Base-by-base conservation (phyloP, 1,139 yeast species). In the Candida smagusa region DNA sequence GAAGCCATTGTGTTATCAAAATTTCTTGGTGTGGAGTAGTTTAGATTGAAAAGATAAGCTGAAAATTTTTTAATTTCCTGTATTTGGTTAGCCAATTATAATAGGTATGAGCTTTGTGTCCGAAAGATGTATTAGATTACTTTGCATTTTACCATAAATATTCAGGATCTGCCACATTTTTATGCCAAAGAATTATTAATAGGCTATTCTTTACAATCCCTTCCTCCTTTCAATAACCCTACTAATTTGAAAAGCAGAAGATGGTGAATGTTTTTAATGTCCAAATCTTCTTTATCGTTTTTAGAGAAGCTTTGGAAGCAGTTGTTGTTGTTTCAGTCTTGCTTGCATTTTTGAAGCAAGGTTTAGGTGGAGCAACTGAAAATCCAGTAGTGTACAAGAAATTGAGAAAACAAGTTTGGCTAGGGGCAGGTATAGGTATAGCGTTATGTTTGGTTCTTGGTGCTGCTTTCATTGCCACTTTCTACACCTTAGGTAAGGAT, bases 251-350 rank as follows among this genome's bases (percentile, higher is more conserved):
- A 30, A 16, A 16, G 9, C 13, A 11, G 21, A 38, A 28, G 35
- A 62, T 65, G 70, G 67, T 56, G 36, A 42, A 43, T 31, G 77
- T 76, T 35, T 77, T 77, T 53, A 77, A 74, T 59, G 79, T 74
- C 27, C 76, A 74, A 50, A 66, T 77, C 47, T 90, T 89, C 67
- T 89, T 90, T 67, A 84, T 90, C 52, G 88, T 88, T 42, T 77
- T 90, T 53, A 79, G 97, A 65, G 97, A 90, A 65, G 72, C 95
- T 2, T 71, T 90, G 46, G 97, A 90, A 68, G 96, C 96, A 35
- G 77, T 89, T 34, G 79, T 90, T 44, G 89, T 90, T 45, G 84
- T 90, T 41, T 87, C 97, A 3, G 96, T 90, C 35, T 73, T 90
- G 43, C 73, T 90, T 43, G 92, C 97, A 16, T 90, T 90, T 63